Percentiles rank a stretch among this genome's conserved stretches.
phyloP scores from a whole-genome alignment of 2,329 filamentous ascomycete genomes.

The Ascochyta pisi region DNA sequence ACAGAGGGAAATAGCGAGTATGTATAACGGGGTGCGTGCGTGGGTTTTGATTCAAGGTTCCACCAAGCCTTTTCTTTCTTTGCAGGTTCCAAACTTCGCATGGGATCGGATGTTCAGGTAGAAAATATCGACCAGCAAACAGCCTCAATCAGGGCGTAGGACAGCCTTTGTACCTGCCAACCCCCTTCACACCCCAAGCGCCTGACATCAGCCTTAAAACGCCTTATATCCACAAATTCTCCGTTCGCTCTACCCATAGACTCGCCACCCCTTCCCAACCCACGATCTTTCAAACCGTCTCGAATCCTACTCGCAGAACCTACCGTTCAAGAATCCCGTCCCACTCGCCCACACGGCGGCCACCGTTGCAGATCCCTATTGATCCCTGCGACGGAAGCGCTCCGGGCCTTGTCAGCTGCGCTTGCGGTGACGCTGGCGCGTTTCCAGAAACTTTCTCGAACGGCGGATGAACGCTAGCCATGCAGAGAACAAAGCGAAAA shows the following conservation, averaged over 20 bases:
- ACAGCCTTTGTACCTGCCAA: conserved; percentile 9
- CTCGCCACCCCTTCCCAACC: conserved; percentile 16
- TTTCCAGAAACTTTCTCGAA: conserved; percentile 18
- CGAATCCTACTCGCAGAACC: conserved; percentile 12
- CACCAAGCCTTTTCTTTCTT: conserved; percentile 22
- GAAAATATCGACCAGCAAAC: neutral
- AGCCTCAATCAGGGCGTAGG: conserved; percentile 5
- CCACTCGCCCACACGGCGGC: conserved; percentile 11
- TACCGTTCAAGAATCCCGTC: conserved; percentile 5
- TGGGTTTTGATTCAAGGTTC: conserved; percentile 13
- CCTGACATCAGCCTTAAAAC: neutral
- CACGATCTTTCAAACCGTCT: neutral
- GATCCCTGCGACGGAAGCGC: conserved; percentile 13
- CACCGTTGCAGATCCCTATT: conserved; percentile 11
- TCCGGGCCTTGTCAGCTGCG: conserved; percentile 10
- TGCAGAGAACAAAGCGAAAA: conserved; percentile 10
- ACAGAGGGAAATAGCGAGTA: conserved; percentile 11
- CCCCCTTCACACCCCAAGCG: neutral
- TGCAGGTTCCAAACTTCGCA: conserved; percentile 11
- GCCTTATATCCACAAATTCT: conserved; percentile 7
- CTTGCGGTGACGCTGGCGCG: neutral
- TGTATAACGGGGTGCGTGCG: conserved; percentile 1
- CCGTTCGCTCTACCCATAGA: neutral
- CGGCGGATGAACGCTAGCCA: conserved; percentile 6
- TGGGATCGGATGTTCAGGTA: neutral